Evolutionary conservation across 2,329 filamentous ascomycete genomes (phyloP).

Genomic region (Scedosporium boydii): DNA sequence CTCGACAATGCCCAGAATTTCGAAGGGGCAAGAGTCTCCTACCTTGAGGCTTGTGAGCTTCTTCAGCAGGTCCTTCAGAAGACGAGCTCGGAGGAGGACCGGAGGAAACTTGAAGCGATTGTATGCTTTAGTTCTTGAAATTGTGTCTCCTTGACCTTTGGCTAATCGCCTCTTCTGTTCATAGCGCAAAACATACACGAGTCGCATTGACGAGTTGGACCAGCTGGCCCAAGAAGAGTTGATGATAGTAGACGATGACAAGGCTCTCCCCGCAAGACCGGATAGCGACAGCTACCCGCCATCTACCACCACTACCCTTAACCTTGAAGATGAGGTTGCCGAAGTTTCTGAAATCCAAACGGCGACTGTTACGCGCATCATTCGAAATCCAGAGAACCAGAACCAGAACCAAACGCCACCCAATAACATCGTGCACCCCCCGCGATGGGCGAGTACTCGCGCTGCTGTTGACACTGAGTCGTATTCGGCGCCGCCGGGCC

Average conservation of each 20-base stretch:
- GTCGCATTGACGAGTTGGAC: slow-evolving; percentile 77
- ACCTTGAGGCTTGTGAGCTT: slow-evolving; percentile 80
- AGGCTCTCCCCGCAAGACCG: slow-evolving; percentile 64
- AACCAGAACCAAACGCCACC: not conserved
- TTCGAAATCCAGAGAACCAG: slow-evolving; percentile 25
- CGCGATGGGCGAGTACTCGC: not conserved
- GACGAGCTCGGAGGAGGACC: slow-evolving; percentile 78
- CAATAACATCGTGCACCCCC: not conserved
- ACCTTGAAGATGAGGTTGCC: slow-evolving; percentile 30
- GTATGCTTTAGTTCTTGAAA: slow-evolving; percentile 34
- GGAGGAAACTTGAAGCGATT: slow-evolving; percentile 85
- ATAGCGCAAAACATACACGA: slow-evolving; percentile 81
- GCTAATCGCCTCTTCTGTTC: not conserved
- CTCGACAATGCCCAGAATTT: slow-evolving; percentile 95
- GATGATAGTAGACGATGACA: slow-evolving; percentile 39
- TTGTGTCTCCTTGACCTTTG: not conserved
- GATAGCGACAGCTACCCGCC: slow-evolving; percentile 37
- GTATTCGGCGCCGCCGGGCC: slow-evolving; percentile 12
- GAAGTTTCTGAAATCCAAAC: slow-evolving; percentile 39
- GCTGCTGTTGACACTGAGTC: not conserved
- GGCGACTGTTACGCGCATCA: slow-evolving; percentile 40
- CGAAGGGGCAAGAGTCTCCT: slow-evolving; percentile 81
- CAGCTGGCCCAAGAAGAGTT: slow-evolving; percentile 49
- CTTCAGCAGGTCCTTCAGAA: slow-evolving; percentile 79
- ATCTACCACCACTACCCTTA: slow-evolving; percentile 27